Base-by-base conservation (phyloP, 2,329 filamentous ascomycete genomes). In the Aureobasidium mangrovei region DNA sequence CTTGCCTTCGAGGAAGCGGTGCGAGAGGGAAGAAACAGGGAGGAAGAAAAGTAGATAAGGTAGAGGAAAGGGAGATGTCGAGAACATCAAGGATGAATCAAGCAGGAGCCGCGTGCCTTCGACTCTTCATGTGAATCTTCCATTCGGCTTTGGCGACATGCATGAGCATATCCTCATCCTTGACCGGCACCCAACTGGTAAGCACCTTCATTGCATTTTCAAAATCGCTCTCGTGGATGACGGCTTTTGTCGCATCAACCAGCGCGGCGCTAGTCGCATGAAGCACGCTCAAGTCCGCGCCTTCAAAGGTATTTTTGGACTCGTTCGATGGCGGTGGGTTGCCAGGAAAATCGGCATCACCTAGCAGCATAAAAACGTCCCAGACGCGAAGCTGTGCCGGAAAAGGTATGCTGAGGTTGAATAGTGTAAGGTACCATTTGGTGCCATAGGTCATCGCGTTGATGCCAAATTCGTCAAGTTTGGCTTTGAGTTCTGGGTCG, bases 151-250 rank as follows among this genome's bases (percentile, higher is more conserved):
- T 85, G 28, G 89, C 84, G 56, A 96, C 88, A 63, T 84, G 85
- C 88, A 98, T 95, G 63, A 98, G 77, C 56, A 95, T 72, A 67
- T 97, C 90, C 65, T 95, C 89, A 64, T 98, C 91, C 70, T 89
- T 89, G 67, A 98, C 85, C 24, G 91, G 90, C 42, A 97, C 85
- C 83, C 88, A 95, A 55, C 86, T 90, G 31, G 93, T 97, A 59
- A 98, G 76, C 6, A 91, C 86, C 73, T 96, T 97, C 93, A 98
- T 98, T 44, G 87, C 87, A 64, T 94, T 95, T 69, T 98, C 93
- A 69, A 97, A 98, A 67, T 98, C 93, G 18, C 88, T 89, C 63
- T 94, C 90, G 4, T 96, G 75, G 32, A 98, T 77, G 49, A 95
- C 88, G 58, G 95, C 88, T 36, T 88, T 79, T 60, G 93, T 87